Base-by-base conservation (phyloP, 1,139 yeast species). In the Blastobotrys persicus region DNA sequence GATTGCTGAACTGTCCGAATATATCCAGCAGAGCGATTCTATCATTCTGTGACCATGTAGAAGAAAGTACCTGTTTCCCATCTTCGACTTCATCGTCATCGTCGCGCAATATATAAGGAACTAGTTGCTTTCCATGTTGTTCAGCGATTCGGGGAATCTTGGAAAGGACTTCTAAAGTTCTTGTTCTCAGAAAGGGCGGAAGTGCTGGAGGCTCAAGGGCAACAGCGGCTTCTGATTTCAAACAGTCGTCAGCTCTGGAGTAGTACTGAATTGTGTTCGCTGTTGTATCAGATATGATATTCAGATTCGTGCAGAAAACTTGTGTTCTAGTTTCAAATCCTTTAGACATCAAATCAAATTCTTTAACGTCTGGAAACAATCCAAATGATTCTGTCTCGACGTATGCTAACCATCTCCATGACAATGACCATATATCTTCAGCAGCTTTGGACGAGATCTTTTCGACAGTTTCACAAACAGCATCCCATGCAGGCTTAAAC, bases 401-500 rank as follows among this genome's bases (percentile, higher is more conserved):
- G 23, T 31, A 35, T 6, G 42, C 55, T 7, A 73, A 55, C 58
- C 85, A 77, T 4, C 65, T 63, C 45, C 65, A 65, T 0, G 81
- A 68, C 18, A 79, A 61, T 0, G 72, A 63, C 95, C 96, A 91
- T 1, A 87, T 73, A 4, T 71, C 53, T 0, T 67, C 66, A 4
- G 76, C 73, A 47, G 77, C 71, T 46, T 74, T 74, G 11, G 68
- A 71, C 11, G 72, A 67, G 7, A 84, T 66, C 5, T 65, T 61
- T 0, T 83, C 79, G 7, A 87, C 61, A 4, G 78, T 75, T 54
- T 84, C 92, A 49, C 75, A 71, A 2, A 86, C 84, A 3, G 86
- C 87, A 17, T 79, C 78, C 95, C 96, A 88, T 26, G 85, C 75
- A 1, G 98, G 98, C 53, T 88, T 86, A 60, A 92, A 89, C 54